phyloP scores from a whole-genome alignment of 2,329 filamentous ascomycete species.

The Ceratocystis smalleyi region DNA sequence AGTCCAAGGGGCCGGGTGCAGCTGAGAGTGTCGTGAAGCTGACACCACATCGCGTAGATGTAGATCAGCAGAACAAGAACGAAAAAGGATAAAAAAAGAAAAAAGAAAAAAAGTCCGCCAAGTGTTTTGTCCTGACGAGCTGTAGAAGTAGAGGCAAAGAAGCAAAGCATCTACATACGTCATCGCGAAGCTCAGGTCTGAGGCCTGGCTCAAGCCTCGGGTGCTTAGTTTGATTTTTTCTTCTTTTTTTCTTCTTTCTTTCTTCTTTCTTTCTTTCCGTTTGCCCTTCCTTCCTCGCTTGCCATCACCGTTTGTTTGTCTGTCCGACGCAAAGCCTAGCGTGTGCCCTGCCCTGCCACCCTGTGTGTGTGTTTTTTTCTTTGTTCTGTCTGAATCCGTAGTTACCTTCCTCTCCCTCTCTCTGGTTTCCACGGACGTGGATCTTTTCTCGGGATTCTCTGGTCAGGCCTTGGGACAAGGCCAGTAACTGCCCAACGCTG shows the following conservation, averaged over 20 bases:
- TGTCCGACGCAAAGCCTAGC: no score
- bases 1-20: background rate
- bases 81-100: background rate
- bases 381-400: no score
- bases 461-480: no score
- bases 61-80: background rate
- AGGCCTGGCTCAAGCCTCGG: background rate
- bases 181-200: background rate
- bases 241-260: background rate
- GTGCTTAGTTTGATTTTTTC: background rate
- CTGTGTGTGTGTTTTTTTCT: no score
- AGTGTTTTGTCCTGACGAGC: background rate
- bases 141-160: background rate
- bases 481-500: no score
- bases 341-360: no score
- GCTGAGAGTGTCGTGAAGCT: background rate
- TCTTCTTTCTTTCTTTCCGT: background rate
- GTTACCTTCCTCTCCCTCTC: no score
- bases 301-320: no score
- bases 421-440: no score
- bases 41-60: background rate
- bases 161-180: background rate
- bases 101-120: background rate
- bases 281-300: background rate
- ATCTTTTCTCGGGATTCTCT: no score